These are phyloP conservation scores for Cyclostephanos tholiformis DNA, from an alignment of 108 stramenopile genomes.

Conservation along the genomic window DNA sequence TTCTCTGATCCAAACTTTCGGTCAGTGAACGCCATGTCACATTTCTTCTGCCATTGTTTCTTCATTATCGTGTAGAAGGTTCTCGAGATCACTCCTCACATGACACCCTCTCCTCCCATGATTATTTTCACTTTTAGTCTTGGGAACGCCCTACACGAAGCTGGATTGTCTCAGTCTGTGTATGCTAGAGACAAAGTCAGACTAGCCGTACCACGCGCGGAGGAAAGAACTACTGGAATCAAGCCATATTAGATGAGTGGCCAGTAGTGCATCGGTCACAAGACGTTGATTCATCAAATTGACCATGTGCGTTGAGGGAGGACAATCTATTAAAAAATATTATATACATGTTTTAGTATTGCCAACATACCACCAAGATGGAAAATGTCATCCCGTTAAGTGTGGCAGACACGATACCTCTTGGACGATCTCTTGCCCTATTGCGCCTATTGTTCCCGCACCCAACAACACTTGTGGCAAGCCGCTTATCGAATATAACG, in stretches of 20 bases:
- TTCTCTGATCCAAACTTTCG: constrained; percentile 51
- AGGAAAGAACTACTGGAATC: constrained; percentile 49
- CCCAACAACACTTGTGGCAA: constrained; percentile 25
- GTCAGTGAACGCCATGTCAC: neutral
- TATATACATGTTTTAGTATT: no score
- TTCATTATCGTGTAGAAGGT: no score
- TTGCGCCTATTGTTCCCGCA: constrained; percentile 19
- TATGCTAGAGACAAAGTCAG: constrained; percentile 44
- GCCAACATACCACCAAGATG: no score
- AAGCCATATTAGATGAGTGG: constrained; percentile 31
- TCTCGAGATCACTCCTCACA: neutral
- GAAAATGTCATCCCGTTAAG: neutral
- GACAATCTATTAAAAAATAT: no score
- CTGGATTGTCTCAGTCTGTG: constrained; percentile 37
- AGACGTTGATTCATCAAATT: no score
- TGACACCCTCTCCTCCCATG: neutral
- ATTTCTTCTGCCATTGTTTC: neutral
- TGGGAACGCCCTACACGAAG: constrained; percentile 50
- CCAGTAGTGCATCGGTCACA: neutral
- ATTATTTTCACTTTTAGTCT: constrained; percentile 6
- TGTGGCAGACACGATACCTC: constrained; percentile 9
- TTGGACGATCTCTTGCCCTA: constrained; percentile 30
- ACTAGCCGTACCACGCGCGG: constrained; percentile 29
- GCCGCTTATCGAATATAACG: neutral
- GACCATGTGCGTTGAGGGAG: no score